These are phyloP conservation scores for Hanseniaspora thailandica DNA, from an alignment of 805 yeast species.

Conservation along the genomic window DNA sequence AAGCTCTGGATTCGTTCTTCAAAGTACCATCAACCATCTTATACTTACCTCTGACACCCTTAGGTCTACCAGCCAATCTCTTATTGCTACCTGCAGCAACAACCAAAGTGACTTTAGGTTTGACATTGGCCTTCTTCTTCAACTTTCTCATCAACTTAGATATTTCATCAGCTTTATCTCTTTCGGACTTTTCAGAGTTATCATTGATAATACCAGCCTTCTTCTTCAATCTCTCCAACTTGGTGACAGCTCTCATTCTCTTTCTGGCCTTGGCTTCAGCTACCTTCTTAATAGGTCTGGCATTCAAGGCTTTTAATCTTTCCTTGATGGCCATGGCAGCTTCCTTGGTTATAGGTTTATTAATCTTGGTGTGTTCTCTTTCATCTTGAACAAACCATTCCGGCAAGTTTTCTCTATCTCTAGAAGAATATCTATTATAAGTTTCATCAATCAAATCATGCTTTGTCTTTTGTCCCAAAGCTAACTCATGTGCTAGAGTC, in stretches of 20 bases:
- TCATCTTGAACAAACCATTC: slow-evolving; percentile 98
- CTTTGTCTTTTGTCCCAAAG: slow-evolving; percentile 73
- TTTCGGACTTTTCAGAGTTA: slow-evolving; percentile 74
- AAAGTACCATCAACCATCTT: slow-evolving; percentile 98
- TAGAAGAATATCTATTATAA: slow-evolving; percentile 78
- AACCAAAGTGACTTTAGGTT: slow-evolving; percentile 79
- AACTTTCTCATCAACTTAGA: slow-evolving; percentile 71
- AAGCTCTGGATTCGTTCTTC: slow-evolving; percentile 94
- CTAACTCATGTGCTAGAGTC: slow-evolving; percentile 95
- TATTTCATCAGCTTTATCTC: slow-evolving; percentile 90
- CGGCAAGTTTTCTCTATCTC: slow-evolving; percentile 83
- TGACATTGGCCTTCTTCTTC: slow-evolving; percentile 54
- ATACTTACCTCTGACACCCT: slow-evolving; percentile 92
- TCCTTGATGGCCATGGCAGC: slow-evolving; percentile 69
- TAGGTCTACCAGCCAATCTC: slow-evolving; percentile 89
- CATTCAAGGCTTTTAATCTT: slow-evolving; percentile 70
- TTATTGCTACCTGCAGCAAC: slow-evolving; percentile 76
- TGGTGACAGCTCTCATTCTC: slow-evolving; percentile 79
- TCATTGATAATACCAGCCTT: slow-evolving; percentile 86
- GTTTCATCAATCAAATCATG: slow-evolving; percentile 87
- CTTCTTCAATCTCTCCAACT: slow-evolving; percentile 80
- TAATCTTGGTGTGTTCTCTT: slow-evolving; percentile 67
- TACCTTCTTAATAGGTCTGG: slow-evolving; percentile 98
- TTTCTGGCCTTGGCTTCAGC: slow-evolving; percentile 94
- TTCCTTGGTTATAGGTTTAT: slow-evolving; percentile 90